Conservation (phyloP, 306 rosid genomes). For the Styphnolobium japonicum region DNA sequence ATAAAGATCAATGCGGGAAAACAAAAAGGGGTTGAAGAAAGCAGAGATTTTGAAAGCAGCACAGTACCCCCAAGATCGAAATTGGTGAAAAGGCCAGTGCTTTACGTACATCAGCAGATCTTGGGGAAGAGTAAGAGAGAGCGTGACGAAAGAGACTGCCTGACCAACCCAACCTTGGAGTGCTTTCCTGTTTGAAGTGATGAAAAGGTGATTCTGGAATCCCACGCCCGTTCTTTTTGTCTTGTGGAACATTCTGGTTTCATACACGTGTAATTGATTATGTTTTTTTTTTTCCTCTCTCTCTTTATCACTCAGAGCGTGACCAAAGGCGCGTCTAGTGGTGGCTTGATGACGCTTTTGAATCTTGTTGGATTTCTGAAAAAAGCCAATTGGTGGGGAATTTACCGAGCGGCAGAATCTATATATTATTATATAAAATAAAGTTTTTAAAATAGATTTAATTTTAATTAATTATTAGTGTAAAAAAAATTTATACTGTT, state of each 20-base stretch:
- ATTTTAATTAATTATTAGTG: too few relatives aligned
- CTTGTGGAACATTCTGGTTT: not conserved
- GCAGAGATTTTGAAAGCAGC: not conserved
- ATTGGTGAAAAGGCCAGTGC: not conserved
- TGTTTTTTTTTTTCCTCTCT: too few relatives aligned
- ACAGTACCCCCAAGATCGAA: conserved; percentile 7
- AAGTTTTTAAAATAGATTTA: too few relatives aligned
- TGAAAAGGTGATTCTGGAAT: not conserved
- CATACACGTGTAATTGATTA: not conserved
- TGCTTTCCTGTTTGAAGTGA: not conserved
- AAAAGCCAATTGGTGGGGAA: too few relatives aligned
- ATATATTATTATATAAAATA: too few relatives aligned
- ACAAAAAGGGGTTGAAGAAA: not conserved
- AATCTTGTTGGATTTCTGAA: too few relatives aligned
- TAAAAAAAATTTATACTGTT: too few relatives aligned
- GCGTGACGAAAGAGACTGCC: not conserved
- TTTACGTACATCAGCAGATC: not conserved
- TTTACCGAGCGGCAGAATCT: too few relatives aligned
- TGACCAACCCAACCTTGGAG: conserved; percentile 14
- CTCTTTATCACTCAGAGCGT: not conserved
- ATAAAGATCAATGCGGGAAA: not conserved
- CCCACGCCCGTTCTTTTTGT: conserved; percentile 27
- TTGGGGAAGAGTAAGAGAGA: not conserved
- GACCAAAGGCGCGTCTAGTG: too few relatives aligned
- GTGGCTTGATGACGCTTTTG: too few relatives aligned